Conservation (phyloP, 208 protist species). For the Leishmania amazonensis region DNA sequence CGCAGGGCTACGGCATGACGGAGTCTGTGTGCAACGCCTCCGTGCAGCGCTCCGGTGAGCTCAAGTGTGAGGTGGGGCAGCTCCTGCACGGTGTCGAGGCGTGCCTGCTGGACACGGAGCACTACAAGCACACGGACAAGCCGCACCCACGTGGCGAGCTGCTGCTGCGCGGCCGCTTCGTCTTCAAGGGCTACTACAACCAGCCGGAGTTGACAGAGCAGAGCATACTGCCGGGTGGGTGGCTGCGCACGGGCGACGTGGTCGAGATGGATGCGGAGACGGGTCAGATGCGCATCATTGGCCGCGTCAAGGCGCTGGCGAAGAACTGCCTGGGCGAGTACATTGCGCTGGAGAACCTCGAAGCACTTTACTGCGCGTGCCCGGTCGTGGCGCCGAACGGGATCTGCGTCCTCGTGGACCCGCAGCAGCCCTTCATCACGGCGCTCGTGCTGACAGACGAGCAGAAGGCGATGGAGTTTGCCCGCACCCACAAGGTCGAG, state of each 20-base stretch:
- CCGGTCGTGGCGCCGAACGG: constrained; percentile 59
- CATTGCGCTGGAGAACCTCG: constrained; percentile 82
- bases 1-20: constrained; percentile 92
- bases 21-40: constrained; percentile 81
- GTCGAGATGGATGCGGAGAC: constrained; percentile 53
- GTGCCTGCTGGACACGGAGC: constrained; percentile 90
- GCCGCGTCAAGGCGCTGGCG: constrained; percentile 88
- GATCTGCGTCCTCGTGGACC: constrained; percentile 67
- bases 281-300: constrained; percentile 68
- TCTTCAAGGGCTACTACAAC: constrained; percentile 92
- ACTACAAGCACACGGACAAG: constrained; percentile 85
- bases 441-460: constrained; percentile 74
- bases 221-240: constrained; percentile 70
- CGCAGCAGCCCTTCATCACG: constrained; percentile 58
- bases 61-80: constrained; percentile 70
- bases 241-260: constrained; percentile 92
- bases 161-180: constrained; percentile 64
- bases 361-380: constrained; percentile 70
- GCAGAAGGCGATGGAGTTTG: constrained; percentile 54
- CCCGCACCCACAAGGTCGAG: constrained; percentile 33
- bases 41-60: constrained; percentile 71
- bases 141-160: constrained; percentile 88
- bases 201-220: constrained; percentile 77
- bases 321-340: constrained; percentile 92
- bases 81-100: constrained; percentile 79